Conservation (phyloP, 1,139 yeast species). For the Debaryomycetaceae sp. region DNA sequence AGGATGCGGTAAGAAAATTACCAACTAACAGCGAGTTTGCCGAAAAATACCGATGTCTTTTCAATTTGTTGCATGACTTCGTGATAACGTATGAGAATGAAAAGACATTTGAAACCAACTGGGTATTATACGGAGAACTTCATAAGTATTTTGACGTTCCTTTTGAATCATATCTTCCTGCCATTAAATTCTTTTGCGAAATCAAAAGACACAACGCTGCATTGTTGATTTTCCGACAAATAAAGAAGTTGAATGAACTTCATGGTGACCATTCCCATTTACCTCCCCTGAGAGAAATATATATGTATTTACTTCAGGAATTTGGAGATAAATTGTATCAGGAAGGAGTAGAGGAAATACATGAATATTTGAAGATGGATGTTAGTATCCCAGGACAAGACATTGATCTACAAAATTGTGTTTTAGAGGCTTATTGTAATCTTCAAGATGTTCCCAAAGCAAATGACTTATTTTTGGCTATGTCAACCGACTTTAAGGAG, state of each 20-base stretch:
- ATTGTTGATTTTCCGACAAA: conserved; percentile 58
- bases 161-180: conserved; percentile 55
- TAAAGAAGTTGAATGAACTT: conserved; percentile 54
- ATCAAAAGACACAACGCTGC: conserved; percentile 63
- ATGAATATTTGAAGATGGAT: conserved; percentile 66
- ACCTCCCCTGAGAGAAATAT: conserved; percentile 70
- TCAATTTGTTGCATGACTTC: conserved; percentile 44
- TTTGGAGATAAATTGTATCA: conserved; percentile 62
- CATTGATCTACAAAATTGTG: conserved; percentile 55
- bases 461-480: conserved; percentile 58
- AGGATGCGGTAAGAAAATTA: conserved; percentile 24
- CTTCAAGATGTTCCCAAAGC: conserved; percentile 60
- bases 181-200: conserved; percentile 58
- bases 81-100: conserved; percentile 42
- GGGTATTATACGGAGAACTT: conserved; percentile 62
- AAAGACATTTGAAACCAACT: conserved; percentile 47
- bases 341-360: conserved; percentile 67
- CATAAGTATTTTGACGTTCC: conserved; percentile 61
- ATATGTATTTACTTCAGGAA: conserved; percentile 54
- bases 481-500: conserved; percentile 50
- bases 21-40: conserved; percentile 28
- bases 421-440: conserved; percentile 65
- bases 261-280: conserved; percentile 42
- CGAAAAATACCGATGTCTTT: conserved; percentile 26
- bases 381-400: conserved; percentile 53